These are phyloP conservation scores for Globisporangium polare DNA, from an alignment of 352 stramenopile species.

Conservation along the genomic window DNA sequence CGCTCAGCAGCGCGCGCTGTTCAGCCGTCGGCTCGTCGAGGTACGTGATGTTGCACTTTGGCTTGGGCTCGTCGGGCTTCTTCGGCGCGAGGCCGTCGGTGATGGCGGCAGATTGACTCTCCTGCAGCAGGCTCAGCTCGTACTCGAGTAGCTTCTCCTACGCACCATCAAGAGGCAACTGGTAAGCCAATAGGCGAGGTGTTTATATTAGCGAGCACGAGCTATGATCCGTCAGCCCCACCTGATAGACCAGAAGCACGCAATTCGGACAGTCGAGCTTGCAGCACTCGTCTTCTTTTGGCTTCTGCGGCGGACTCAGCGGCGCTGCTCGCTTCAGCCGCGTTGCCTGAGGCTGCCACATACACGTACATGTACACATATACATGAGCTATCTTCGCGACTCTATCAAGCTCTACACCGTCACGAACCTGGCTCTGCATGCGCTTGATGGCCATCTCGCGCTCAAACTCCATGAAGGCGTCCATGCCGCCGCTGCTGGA, in stretches of 20 bases:
- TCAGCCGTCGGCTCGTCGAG: conserved; percentile 22
- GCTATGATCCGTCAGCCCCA: conserved; percentile 12
- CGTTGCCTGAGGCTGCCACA: conserved; percentile 17
- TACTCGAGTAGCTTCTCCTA: conserved; percentile 85
- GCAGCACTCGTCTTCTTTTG: conserved; percentile 80
- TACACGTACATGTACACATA: background rate
- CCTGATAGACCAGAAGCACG: conserved; percentile 83
- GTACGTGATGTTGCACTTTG: conserved; percentile 51
- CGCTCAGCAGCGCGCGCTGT: conserved; percentile 28
- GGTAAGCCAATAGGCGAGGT: background rate
- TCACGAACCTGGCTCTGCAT: conserved; percentile 28
- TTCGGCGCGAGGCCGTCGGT: conserved; percentile 14
- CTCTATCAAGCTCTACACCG: background rate
- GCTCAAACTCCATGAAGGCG: conserved; percentile 84
- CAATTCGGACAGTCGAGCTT: conserved; percentile 84
- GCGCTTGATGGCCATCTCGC: conserved; percentile 73
- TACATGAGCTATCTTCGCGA: background rate
- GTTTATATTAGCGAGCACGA: background rate
- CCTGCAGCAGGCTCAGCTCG: conserved; percentile 51
- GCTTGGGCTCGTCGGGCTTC: conserved; percentile 23
- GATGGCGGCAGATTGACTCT: background rate
- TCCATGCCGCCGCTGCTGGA: conserved; percentile 51
- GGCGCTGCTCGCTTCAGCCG: conserved; percentile 20
- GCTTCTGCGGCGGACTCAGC: conserved; percentile 53
- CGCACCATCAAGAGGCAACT: background rate